A percentile compares a stretch with the other conserved stretches of the same genome.
Evolutionary conservation across 768 basidiomycete species (phyloP).

Genomic region (Psilocybe sp.): DNA sequence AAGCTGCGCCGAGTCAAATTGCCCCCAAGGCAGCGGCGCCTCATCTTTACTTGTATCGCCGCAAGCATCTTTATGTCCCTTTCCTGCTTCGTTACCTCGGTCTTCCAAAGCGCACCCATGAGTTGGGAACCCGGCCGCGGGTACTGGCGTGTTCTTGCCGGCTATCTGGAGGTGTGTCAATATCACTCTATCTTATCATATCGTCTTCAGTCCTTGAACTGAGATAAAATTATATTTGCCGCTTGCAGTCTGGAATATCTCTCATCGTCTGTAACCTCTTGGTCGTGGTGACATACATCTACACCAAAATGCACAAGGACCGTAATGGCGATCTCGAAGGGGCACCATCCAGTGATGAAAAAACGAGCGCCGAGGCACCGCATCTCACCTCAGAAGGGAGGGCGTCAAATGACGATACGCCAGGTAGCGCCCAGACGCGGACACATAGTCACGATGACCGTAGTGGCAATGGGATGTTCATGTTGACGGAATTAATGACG

Average conservation of each 20-base stretch:
- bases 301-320: not conserved
- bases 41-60: slow-evolving; percentile 21
- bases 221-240: not conserved
- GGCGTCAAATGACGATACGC: too few species aligned
- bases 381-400: too few species aligned
- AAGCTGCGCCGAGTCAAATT: slow-evolving; percentile 21
- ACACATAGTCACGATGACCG: too few species aligned
- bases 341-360: too few species aligned
- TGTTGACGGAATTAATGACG: too few species aligned
- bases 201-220: not conserved
- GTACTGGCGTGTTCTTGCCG: slow-evolving; percentile 3
- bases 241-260: slow-evolving; percentile 10
- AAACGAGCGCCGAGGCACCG: too few species aligned
- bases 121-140: slow-evolving; percentile 2
- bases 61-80: slow-evolving; percentile 17
- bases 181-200: not conserved
- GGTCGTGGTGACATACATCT: slow-evolving; percentile 23
- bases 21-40: slow-evolving; percentile 11
- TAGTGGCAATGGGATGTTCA: too few species aligned
- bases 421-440: too few species aligned
- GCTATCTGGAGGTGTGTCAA: slow-evolving; percentile 17
- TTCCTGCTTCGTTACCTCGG: slow-evolving; percentile 15
- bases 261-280: slow-evolving; percentile 22
- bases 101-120: slow-evolving; percentile 9
- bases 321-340: too few species aligned